phyloP scores from a whole-genome alignment of 2,329 filamentous ascomycete species.

The Fusarium sacchari region DNA sequence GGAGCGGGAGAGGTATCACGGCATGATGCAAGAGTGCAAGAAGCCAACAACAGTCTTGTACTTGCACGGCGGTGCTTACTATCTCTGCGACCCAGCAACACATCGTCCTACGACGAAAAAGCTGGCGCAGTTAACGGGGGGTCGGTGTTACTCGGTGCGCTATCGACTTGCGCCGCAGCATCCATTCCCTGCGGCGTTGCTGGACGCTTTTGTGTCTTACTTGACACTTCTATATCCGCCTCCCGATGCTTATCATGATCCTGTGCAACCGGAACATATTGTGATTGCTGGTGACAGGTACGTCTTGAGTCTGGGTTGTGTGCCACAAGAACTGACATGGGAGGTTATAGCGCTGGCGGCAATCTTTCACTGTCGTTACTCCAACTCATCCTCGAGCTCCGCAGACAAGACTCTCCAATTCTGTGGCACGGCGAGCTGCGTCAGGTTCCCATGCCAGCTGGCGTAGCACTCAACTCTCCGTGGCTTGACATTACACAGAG shows the following conservation, averaged over 20 bases:
- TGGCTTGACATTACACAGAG: constrained; percentile 78
- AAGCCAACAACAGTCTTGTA: constrained; percentile 74
- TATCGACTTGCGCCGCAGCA: constrained; percentile 80
- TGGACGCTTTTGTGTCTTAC: constrained; percentile 79
- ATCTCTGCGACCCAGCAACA: constrained; percentile 74
- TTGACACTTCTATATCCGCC: constrained; percentile 78
- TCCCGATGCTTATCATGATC: constrained; percentile 70
- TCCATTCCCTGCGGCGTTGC: constrained; percentile 77
- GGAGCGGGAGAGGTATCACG: constrained; percentile 71
- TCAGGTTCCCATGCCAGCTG: constrained; percentile 73
- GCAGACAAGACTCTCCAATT: constrained; percentile 57
- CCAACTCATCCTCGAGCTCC: constrained; percentile 74
- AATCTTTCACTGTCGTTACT: constrained; percentile 74
- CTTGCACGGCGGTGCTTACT: constrained; percentile 82
- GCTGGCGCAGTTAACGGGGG: constrained; percentile 73
- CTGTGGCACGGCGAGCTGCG: constrained; percentile 69
- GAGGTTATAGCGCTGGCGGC: constrained; percentile 70
- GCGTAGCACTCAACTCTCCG: constrained; percentile 69
- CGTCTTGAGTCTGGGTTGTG: background rate
- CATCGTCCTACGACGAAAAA: constrained; percentile 69
- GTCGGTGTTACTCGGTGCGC: constrained; percentile 75
- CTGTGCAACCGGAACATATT: constrained; percentile 72
- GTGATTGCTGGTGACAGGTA: constrained; percentile 77
- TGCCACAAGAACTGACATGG: constrained; percentile 22
- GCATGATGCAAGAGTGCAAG: constrained; percentile 74